These are phyloP conservation scores for Apiospora phragmitis DNA, from an alignment of 2,329 filamentous ascomycete species.

Conservation along the genomic window DNA sequence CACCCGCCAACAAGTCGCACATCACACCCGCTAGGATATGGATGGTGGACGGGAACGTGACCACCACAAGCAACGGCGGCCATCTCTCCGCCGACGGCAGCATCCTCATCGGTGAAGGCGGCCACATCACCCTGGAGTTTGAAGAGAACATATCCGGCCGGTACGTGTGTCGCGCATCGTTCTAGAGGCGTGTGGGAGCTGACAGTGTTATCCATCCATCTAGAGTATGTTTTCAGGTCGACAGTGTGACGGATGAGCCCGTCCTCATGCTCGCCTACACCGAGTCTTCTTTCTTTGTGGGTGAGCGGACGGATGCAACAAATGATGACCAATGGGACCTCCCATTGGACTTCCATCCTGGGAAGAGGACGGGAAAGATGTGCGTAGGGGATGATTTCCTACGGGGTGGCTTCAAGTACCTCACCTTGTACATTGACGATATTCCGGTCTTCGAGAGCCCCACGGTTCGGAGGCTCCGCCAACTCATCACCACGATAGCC, in stretches of 20 bases:
- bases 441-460: conserved; percentile 15
- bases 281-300: conserved; percentile 37
- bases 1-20: conserved; percentile 34
- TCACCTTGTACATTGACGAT: conserved; percentile 35
- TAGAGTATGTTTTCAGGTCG: conserved; percentile 37
- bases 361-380: conserved; percentile 28
- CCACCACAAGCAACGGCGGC: conserved; percentile 18
- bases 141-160: conserved; percentile 41
- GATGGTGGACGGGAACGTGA: conserved; percentile 34
- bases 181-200: background rate
- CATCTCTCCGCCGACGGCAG: conserved; percentile 13
- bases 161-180: conserved; percentile 20
- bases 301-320: conserved; percentile 34
- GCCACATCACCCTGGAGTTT: conserved; percentile 40
- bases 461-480: background rate
- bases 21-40: conserved; percentile 36
- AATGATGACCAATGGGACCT: conserved; percentile 34
- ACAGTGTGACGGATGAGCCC: conserved; percentile 28
- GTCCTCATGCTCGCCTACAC: conserved; percentile 36
- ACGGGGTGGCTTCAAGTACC: conserved; percentile 40
- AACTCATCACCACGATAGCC: conserved; percentile 17
- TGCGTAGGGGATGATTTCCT: conserved; percentile 36
- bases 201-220: background rate
- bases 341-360: conserved; percentile 30
- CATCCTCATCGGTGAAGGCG: conserved; percentile 32